A percentile compares a stretch with the other conserved stretches of the same genome.
Conservation (phyloP, 176 grass and related monocot genomes). For the Hsuehochloa calcarea region DNA sequence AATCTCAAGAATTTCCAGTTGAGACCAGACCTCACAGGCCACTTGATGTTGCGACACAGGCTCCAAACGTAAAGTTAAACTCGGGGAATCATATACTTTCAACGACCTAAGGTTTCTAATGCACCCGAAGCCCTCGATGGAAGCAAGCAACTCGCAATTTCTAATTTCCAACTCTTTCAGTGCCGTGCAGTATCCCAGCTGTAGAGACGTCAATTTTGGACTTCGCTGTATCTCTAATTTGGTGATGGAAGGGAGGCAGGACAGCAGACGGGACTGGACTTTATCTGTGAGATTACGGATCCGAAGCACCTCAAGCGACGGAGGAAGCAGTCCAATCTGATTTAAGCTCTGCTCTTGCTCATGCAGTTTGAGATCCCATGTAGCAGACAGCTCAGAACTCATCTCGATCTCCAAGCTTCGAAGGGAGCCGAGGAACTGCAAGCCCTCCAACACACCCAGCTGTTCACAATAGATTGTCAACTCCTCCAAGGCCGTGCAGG, state of each 20-base stretch:
- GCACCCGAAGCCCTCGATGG: not conserved
- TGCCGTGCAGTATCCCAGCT: not conserved
- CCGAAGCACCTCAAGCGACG: not conserved
- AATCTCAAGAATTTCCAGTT: not conserved
- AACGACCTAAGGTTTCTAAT: not conserved
- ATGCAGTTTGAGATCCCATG: not conserved
- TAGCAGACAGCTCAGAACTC: not conserved
- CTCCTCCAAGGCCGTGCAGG: not conserved
- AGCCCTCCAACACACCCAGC: constrained; percentile 9
- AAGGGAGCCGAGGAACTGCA: constrained; percentile 12
- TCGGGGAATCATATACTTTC: not conserved
- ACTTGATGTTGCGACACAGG: not conserved
- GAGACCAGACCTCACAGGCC: not conserved
- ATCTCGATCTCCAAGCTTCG: not conserved
- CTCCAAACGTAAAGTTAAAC: not conserved
- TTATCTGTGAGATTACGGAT: not conserved
- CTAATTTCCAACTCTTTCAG: not conserved
- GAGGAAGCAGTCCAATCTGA: not conserved
- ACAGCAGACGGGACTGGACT: not conserved
- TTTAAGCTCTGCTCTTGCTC: not conserved
- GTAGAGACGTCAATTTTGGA: constrained; percentile 2
- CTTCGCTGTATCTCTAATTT: not conserved
- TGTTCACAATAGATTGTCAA: not conserved
- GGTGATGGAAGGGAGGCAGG: not conserved
- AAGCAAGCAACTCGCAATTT: rapidly evolving